Evolutionary conservation across 192 early-diverging fungal species (phyloP).

Genomic region (Dispira simplex): DNA sequence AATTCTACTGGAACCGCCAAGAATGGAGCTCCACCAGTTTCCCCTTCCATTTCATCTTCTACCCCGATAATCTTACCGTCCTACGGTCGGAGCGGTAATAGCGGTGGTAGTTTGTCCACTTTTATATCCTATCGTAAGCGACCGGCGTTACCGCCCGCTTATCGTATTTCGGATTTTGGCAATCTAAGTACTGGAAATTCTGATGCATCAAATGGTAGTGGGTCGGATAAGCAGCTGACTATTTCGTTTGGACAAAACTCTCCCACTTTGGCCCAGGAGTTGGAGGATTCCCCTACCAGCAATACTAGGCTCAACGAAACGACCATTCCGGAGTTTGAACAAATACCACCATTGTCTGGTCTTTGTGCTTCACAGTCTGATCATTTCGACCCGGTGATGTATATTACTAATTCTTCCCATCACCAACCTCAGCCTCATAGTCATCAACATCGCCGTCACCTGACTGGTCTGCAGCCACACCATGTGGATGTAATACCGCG

Average conservation of each 20-base stretch:
- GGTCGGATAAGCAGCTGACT: neutral
- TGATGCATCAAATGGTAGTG: neutral
- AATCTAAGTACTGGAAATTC: neutral
- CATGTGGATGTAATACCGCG: too few species aligned
- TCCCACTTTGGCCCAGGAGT: too few species aligned
- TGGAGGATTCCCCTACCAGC: too few species aligned
- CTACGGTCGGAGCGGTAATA: too few species aligned
- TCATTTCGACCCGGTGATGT: neutral
- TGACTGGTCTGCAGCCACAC: neutral
- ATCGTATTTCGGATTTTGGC: neutral
- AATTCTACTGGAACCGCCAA: too few species aligned
- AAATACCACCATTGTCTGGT: neutral
- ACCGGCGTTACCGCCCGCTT: neutral
- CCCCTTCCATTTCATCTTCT: too few species aligned
- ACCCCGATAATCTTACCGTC: too few species aligned
- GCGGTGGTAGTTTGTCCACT: too few species aligned
- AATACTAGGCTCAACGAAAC: too few species aligned
- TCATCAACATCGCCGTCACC: neutral
- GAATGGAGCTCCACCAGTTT: too few species aligned
- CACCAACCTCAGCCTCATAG: neutral
- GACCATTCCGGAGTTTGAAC: neutral
- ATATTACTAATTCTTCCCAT: slow-evolving; percentile 5
- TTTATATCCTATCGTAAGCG: neutral
- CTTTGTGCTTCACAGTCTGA: slow-evolving; percentile 1
- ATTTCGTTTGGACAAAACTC: too few species aligned